Percentiles rank a stretch among this genome's conserved stretches.
Conservation (phyloP, 148 eudicot genomes). For the Amaranthus palmeri region DNA sequence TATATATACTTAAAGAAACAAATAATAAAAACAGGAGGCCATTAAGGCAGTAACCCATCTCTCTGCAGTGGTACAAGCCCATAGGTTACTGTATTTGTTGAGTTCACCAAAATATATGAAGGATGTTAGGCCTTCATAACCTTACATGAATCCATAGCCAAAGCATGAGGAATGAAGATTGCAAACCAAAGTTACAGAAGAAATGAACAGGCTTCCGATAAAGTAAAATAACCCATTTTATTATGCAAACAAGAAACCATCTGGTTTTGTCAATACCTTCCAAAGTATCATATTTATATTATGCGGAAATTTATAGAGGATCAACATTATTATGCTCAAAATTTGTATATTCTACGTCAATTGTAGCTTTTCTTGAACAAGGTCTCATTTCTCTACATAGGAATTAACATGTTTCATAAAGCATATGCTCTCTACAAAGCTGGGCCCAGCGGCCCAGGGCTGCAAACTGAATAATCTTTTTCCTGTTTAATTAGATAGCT, state of each 20-base stretch:
- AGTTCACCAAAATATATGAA: background rate
- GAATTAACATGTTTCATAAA: conserved; percentile 46
- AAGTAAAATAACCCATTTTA: background rate
- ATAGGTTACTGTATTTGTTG: background rate
- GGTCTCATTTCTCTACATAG: conserved; percentile 44
- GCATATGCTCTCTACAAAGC: conserved; percentile 48
- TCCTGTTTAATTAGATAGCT: conserved; percentile 45
- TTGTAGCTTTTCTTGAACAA: conserved; percentile 45
- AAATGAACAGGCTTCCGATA: background rate
- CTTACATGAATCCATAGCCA: background rate
- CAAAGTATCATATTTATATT: background rate
- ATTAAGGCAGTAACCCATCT: background rate
- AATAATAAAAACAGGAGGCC: background rate
- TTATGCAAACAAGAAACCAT: background rate
- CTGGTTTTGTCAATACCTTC: background rate
- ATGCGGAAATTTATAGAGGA: conserved; percentile 4
- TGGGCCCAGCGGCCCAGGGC: conserved; percentile 6
- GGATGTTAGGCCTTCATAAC: background rate
- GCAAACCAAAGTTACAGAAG: background rate
- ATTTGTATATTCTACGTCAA: conserved; percentile 38
- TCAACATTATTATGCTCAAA: conserved; percentile 42
- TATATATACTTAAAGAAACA: background rate
- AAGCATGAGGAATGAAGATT: background rate
- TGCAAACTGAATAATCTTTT: conserved; percentile 37
- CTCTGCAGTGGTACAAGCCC: background rate